These are phyloP conservation scores for Diospyros lotus DNA, from an alignment of 148 eudicot genomes.

Conservation along the genomic window DNA sequence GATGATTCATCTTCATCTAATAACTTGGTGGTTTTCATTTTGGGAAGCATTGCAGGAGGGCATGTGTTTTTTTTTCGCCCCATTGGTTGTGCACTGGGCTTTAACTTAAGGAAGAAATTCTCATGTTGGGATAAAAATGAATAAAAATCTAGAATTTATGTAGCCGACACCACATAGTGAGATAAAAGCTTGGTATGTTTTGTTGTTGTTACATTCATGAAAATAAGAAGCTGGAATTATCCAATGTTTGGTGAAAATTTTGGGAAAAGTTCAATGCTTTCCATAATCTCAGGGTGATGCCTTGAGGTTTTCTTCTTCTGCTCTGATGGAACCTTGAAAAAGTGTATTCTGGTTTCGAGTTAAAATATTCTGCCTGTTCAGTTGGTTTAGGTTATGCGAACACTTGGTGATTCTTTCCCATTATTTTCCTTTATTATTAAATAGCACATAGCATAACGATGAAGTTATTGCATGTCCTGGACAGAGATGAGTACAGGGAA, in stretches of 20 bases:
- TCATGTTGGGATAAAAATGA: too few species aligned
- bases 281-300: background rate
- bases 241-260: background rate
- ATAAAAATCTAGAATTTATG: too few species aligned
- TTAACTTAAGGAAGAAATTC: too few species aligned
- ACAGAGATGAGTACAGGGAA: slow-evolving; percentile 93
- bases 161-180: too few species aligned
- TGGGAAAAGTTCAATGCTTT: background rate
- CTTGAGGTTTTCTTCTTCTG: background rate
- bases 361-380: background rate
- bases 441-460: background rate
- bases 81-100: too few species aligned
- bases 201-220: background rate
- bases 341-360: background rate
- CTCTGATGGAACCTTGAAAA: background rate
- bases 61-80: too few species aligned
- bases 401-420: background rate
- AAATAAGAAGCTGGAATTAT: background rate
- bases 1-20: too few species aligned
- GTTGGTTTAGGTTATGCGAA: background rate
- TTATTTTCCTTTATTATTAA: background rate
- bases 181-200: too few species aligned
- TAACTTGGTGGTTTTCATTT: too few species aligned
- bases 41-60: too few species aligned
- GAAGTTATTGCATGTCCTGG: slow-evolving; percentile 16